These are phyloP conservation scores for Fraxinus latifolia DNA, from an alignment of 305 asterid genomes.

Conservation along the genomic window DNA sequence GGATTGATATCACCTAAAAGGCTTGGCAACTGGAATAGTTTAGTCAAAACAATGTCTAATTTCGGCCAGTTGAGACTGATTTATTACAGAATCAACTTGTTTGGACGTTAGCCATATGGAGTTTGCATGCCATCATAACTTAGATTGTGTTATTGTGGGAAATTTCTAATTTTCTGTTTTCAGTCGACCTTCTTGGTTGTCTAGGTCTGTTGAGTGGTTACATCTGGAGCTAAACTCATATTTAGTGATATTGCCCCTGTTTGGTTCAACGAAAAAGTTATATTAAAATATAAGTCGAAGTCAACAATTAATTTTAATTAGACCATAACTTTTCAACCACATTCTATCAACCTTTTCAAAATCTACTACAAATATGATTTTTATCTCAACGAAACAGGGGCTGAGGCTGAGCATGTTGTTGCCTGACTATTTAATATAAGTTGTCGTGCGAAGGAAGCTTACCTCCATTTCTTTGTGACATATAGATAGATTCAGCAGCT, in stretches of 20 bases:
- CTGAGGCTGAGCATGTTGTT: background rate
- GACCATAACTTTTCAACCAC: background rate
- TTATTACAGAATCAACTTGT: background rate
- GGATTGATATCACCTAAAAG: background rate
- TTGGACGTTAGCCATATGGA: slow-evolving; percentile 8
- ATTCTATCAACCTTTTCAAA: background rate
- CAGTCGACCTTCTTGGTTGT: background rate
- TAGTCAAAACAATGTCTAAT: background rate
- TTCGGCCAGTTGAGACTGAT: background rate
- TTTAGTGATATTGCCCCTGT: background rate
- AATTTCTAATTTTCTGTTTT: slow-evolving; percentile 8
- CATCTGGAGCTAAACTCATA: background rate
- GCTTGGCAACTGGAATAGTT: background rate
- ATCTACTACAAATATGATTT: background rate
- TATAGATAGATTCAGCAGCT: background rate
- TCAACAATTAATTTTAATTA: background rate
- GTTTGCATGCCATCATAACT: background rate
- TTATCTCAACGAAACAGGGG: background rate
- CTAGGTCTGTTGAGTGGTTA: background rate
- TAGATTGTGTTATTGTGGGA: background rate
- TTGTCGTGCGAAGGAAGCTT: background rate
- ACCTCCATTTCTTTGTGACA: background rate
- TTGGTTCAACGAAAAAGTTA: background rate
- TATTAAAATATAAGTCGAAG: background rate
- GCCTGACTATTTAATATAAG: background rate